A percentile compares a stretch with the other conserved stretches of the same genome.
Evolutionary conservation across 441 rosid genomes (phyloP).

Genomic region (Cnidoscolus chayamansa): DNA sequence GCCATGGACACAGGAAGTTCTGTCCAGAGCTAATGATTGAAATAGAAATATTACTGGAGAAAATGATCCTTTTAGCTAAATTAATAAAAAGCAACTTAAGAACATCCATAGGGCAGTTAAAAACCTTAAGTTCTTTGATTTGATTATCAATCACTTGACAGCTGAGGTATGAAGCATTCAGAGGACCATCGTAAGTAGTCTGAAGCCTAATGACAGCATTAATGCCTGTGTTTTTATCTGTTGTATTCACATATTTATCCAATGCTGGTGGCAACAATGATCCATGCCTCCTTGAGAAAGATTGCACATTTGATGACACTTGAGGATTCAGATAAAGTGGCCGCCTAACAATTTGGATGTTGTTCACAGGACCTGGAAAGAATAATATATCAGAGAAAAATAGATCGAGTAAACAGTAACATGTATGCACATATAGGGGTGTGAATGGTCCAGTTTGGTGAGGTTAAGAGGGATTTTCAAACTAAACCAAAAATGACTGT

Average conservation of each 20-base stretch:
- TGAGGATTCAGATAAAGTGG: conserved; percentile 27
- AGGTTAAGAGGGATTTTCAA: too few relatives aligned
- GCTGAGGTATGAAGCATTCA: conserved; percentile 33
- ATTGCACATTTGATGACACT: conserved; percentile 27
- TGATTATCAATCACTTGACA: conserved; percentile 47
- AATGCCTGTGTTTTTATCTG: conserved; percentile 37
- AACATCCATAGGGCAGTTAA: conserved; percentile 17
- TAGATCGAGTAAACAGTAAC: neutral
- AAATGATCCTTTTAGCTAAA: neutral
- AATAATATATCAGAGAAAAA: neutral
- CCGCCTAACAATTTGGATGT: conserved; percentile 51
- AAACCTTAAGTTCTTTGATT: conserved; percentile 71
- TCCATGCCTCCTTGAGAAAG: conserved; percentile 49
- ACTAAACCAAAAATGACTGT: too few relatives aligned
- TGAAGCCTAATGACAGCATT: conserved; percentile 39
- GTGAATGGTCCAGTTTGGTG: too few relatives aligned
- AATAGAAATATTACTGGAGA: neutral
- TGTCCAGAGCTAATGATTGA: neutral
- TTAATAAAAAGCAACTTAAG: neutral
- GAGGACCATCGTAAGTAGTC: conserved; percentile 24
- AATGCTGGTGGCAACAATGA: conserved; percentile 54
- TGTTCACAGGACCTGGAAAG: conserved; percentile 64
- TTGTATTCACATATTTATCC: conserved; percentile 43
- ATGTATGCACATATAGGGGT: too few relatives aligned
- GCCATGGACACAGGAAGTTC: neutral